These are phyloP conservation scores for Gomphus bonarii DNA, from an alignment of 1,284 basidiomycete species.

Conservation along the genomic window DNA sequence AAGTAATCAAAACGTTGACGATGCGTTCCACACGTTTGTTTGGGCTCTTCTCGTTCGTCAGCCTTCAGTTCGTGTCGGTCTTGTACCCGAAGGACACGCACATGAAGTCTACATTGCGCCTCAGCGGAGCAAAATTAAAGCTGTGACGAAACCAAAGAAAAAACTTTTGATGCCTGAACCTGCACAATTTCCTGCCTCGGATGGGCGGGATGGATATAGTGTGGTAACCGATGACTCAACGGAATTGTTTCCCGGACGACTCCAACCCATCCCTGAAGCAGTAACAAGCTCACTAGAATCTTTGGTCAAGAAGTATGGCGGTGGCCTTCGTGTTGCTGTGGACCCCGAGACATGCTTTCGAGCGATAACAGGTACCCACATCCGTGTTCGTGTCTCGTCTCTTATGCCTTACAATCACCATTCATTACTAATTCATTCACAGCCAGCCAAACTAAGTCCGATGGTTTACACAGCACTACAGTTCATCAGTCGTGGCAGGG, in stretches of 20 bases:
- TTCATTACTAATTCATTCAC: constrained; percentile 1
- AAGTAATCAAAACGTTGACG: constrained; percentile 54
- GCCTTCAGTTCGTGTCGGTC: constrained; percentile 61
- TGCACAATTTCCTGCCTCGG: background rate
- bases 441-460: constrained; percentile 72
- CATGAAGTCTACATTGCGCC: constrained; percentile 69
- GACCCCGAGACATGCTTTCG: constrained; percentile 64
- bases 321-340: constrained; percentile 61
- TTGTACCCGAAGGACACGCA: constrained; percentile 41
- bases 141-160: constrained; percentile 46
- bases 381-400: constrained; percentile 38
- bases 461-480: constrained; percentile 85
- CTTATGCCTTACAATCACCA: background rate
- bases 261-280: constrained; percentile 46
- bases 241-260: constrained; percentile 26
- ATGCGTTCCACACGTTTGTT: constrained; percentile 66
- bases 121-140: constrained; percentile 52
- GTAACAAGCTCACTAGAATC: constrained; percentile 41
- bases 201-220: background rate
- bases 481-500: constrained; percentile 70
- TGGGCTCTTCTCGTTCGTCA: constrained; percentile 71
- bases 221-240: background rate
- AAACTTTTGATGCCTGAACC: constrained; percentile 25
- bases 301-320: constrained; percentile 44
- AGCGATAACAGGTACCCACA: constrained; percentile 76